These are phyloP conservation scores for Leccinum pellstonianum DNA, from an alignment of 768 basidiomycete species.

Conservation along the genomic window DNA sequence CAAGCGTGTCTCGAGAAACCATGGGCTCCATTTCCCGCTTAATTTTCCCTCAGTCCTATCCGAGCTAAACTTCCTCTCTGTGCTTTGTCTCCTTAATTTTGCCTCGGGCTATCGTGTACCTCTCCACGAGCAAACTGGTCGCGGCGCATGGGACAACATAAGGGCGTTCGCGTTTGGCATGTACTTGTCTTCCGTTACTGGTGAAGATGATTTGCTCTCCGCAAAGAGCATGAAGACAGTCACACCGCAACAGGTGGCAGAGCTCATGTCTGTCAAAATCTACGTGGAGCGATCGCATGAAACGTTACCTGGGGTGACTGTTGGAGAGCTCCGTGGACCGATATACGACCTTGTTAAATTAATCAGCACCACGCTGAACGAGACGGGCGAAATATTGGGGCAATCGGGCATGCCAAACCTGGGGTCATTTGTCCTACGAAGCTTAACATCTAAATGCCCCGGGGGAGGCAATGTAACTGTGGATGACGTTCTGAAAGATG, in stretches of 20 bases:
- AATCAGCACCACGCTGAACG: constrained; percentile 59
- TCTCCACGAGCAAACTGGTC: constrained; percentile 67
- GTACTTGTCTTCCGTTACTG: constrained; percentile 62
- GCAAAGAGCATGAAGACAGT: constrained; percentile 64
- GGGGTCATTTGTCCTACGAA: constrained; percentile 71
- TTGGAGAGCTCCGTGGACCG: constrained; percentile 77
- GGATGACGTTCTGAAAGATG: constrained; percentile 65
- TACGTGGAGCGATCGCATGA: constrained; percentile 73
- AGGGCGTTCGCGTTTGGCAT: constrained; percentile 70
- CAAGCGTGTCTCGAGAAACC: constrained; percentile 55
- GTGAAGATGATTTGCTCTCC: constrained; percentile 57
- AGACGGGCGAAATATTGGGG: constrained; percentile 69
- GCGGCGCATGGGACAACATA: constrained; percentile 85
- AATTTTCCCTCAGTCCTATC: constrained; percentile 69
- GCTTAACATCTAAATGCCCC: constrained; percentile 46
- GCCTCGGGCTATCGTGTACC: constrained; percentile 77
- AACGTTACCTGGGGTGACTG: constrained; percentile 60
- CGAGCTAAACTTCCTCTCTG: constrained; percentile 80
- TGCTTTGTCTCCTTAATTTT: constrained; percentile 80
- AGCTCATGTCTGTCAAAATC: constrained; percentile 67
- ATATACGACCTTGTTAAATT: constrained; percentile 71
- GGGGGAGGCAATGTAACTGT: constrained; percentile 37
- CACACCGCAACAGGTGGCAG: constrained; percentile 57
- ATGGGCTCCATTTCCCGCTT: constrained; percentile 77
- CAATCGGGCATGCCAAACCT: constrained; percentile 63